Base-by-base conservation (phyloP, 768 basidiomycete species). In the Boletus vermiculosoides region DNA sequence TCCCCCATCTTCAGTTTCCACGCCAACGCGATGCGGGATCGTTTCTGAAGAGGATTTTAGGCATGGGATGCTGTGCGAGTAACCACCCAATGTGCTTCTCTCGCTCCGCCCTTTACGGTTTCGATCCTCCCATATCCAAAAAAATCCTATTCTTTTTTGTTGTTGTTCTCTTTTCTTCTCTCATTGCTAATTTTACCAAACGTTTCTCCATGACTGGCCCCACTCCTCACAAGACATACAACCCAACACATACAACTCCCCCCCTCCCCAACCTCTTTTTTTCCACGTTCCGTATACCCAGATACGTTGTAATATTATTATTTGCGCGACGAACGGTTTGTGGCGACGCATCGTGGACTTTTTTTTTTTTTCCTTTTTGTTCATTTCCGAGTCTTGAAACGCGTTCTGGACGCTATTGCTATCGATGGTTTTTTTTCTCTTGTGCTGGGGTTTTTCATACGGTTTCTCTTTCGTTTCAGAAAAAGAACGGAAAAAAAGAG, bases 231-330 rank as follows among this genome's bases (percentile, higher is more conserved):
- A 30, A 36, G 34, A 31, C 55, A 45, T 7, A n/a, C 23, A 18
- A 8, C 1, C 39, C 55, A n/a, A 28, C 30, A 31, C 31, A 39
- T 30, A 37, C 33, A 28, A 37, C 10, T 25, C 47, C 60, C 57
- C 57, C 23, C 13, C 16, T 12, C 5, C 16, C 15, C 6, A 18
- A 7, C 33, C 2, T 12, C 6, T 18, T n/a, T n/a, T n/a, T n/a
- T 15, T 16, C 34, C 66, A 65, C 70, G 64, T 39, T 47, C 25
- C 50, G 58, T 71, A 73, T 73, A 70, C 70, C 69, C 55, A 45
- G 36, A 61, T 62, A 74, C 70, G 64, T 72, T 74, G 73, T 74
- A 74, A 73, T 74, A 69, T 66, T 74, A 74, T 74, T 67, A 52
- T 53, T 55, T 64, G 62, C 54, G 45, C 52, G 39, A 33, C 53